Base-by-base conservation (phyloP, 805 yeast genomes). In the Suhomyces emberorum region DNA sequence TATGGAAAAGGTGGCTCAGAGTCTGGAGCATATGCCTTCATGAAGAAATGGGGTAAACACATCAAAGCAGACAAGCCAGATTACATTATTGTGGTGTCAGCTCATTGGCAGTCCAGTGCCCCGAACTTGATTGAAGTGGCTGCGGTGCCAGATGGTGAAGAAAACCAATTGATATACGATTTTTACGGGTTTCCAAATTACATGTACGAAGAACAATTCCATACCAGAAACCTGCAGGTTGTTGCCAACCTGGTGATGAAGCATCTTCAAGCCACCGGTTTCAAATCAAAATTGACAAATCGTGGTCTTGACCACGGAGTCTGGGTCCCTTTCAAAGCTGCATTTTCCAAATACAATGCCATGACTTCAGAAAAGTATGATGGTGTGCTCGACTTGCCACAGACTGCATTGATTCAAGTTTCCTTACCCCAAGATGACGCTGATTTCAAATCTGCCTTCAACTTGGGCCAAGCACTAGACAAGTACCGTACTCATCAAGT, bases 261-360 rank as follows among this genome's bases (percentile, higher is more conserved):
- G 2, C 54, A 67, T 2, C 59, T 83, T 15, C 46, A 48, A 9
- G 46, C 52, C 5, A 43, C 56, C 15, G 83, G 81, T 0, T 63
- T 81, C 33, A 47, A 61, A 3, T 58, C 79, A 0, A 57, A 59
- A 18, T 41, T 76, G 7, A 65, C 72, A 0, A 53, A 61, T n/a
- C 63, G 93, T 38, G 93, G 93, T 7, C 57, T 86, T 15, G 95
- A 85, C 53, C 95, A 85, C 59, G 95, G 95, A 5, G 81, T 70
- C 6, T 85, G 91, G 88, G 88, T 82, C 4, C 91, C 91, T 1
- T 68, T 81, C 41, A 78, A 82, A 50, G 83, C 81, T 16, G 87
- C 86, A 6, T 83, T 84, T 39, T 51, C 61, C 4, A 54, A 55
- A 44, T 69, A 76, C 28, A 54, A 42, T 28, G 15, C 15, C 11